Conservation (phyloP, 2,329 filamentous ascomycete species). For the Fusarium sacchari region DNA sequence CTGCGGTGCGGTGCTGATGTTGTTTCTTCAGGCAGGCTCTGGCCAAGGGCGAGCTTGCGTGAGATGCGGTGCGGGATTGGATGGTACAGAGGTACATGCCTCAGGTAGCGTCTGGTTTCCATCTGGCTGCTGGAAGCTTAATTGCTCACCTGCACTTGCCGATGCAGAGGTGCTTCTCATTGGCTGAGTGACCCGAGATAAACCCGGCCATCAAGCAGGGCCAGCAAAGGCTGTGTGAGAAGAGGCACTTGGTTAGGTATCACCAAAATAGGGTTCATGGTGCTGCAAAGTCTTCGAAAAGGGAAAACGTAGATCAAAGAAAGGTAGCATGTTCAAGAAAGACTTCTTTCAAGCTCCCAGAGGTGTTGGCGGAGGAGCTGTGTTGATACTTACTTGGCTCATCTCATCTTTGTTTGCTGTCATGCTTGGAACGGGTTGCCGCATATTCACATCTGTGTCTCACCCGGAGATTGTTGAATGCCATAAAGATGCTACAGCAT, state of each 20-base stretch:
- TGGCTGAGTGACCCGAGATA: slow-evolving; percentile 39
- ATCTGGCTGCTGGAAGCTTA: not conserved
- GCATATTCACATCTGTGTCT: slow-evolving; percentile 27
- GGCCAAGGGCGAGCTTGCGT: slow-evolving; percentile 30
- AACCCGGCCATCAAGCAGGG: slow-evolving; percentile 37
- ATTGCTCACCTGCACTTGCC: not conserved
- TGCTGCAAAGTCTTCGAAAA: not conserved
- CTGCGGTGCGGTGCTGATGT: slow-evolving; percentile 42
- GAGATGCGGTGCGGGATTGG: slow-evolving; percentile 5
- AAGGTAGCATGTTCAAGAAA: slow-evolving; percentile 7
- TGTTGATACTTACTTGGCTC: slow-evolving; percentile 34
- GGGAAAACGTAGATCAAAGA: not conserved
- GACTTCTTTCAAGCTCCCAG: slow-evolving; percentile 37
- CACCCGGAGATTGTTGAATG: slow-evolving; percentile 3
- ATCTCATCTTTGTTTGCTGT: slow-evolving; percentile 29
- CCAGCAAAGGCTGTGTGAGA: slow-evolving; percentile 33
- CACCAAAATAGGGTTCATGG: slow-evolving; percentile 7
- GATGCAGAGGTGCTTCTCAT: slow-evolving; percentile 4
- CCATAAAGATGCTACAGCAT: not conserved
- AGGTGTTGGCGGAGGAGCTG: slow-evolving; percentile 19
- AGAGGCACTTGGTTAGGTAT: slow-evolving; percentile 15
- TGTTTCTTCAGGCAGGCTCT: slow-evolving; percentile 41
- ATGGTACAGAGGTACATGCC: slow-evolving; percentile 32
- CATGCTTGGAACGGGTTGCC: slow-evolving; percentile 27
- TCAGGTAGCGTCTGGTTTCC: slow-evolving; percentile 28